Base-by-base conservation (phyloP, 2,329 filamentous ascomycete species). In the Chaetomium sp. region DNA sequence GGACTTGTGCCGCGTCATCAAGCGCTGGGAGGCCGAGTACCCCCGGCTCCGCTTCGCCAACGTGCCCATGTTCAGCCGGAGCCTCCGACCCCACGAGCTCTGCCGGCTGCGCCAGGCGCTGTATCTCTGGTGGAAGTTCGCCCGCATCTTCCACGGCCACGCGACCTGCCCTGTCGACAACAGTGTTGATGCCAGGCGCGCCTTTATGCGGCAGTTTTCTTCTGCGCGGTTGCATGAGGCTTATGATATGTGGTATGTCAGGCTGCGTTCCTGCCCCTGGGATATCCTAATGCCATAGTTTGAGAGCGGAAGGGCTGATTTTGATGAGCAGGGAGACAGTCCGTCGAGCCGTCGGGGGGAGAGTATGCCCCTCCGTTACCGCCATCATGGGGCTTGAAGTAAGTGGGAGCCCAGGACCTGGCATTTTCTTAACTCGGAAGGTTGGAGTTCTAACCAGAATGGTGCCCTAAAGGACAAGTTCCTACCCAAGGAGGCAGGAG, bases 51-150 rank as follows among this genome's bases (percentile, higher is more conserved):
- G 74, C 4, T 81, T 83, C 67, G 75, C 80, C 1, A 19, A 13
- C 10, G 78, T 78, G 0, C 78, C 80, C 62, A 74, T 81, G 56
- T 79, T 68, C 33, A 70, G 81, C 49, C 79, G 83, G 19, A 76
- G 75, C 45, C 75, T 86, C 6, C 73, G 73, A 8, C 60, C 71
- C 0, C 73, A 77, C 29, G 84, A 86, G 69, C 75, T 76, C 31
- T 67, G 72, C n/a, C 78, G 82, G 56, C 76, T 85, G 58, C 79
- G 84, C 5, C 77, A 78, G 66, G 83, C 81, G 0, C 72, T 86
- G 33, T 84, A 83, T 58, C 74, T 77, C 35, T 86, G 83, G 83
- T 85, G 83, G 82, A 75, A 83, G 4, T 86, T 82, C 67, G 77
- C 81, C 7, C 78, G 78, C 38, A 81, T 83, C 65, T 85, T 85